Evolutionary conservation across 371 early-diverging fungal species (phyloP), one percentile per base, ranked within the genome.

Genomic region (Umbelopsis sp.): DNA sequence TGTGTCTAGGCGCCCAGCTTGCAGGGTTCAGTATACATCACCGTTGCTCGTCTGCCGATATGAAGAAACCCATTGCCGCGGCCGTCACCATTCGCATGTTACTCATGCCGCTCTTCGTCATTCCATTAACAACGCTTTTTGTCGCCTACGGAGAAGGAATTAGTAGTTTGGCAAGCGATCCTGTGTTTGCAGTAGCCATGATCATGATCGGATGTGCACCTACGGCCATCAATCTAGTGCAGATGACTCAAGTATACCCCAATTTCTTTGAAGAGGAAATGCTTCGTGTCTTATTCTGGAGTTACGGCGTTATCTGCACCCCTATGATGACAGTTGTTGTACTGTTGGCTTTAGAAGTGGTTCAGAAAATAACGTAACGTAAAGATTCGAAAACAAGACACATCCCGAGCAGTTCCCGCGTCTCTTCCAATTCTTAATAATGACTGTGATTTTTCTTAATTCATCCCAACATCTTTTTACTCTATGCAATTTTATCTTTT

Each of bases 1-100:
- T 91, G 11, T 88, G 90, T 66, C 80, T 92, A 1, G 92, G 92
- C 16, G 86, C 91, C 18, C 91, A 92, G 71, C 74, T 92, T 32
- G 73, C 77, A 16, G 62, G 73, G 25, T 79, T 82, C 65, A 71
- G 74, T 24, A 50, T 69, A n/a, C 66, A 69, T 11, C 72, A 74
- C 29, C 67, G 65, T 6, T 32, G 68, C 10, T 65, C 75, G 5
- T 64, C 71, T 4, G 52, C 53, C 3, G 45, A 69, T 16, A 70
- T 70, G 65, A 64, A 69, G 10, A 79, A 80, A 29, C 84, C 85
- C 1, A 76, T 83, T 0, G 69, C 65, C 0, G 52, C 76, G 10
- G 68, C 77, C 5, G 73, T 86, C n/a, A 38, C 76, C 32, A 73
- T 84, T 18, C 84, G 86, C n/a, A 78, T 86, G 79, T 20, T 80